Base-by-base conservation (phyloP, 805 yeast species). In the Vanderwaltozyma yarrowii region DNA sequence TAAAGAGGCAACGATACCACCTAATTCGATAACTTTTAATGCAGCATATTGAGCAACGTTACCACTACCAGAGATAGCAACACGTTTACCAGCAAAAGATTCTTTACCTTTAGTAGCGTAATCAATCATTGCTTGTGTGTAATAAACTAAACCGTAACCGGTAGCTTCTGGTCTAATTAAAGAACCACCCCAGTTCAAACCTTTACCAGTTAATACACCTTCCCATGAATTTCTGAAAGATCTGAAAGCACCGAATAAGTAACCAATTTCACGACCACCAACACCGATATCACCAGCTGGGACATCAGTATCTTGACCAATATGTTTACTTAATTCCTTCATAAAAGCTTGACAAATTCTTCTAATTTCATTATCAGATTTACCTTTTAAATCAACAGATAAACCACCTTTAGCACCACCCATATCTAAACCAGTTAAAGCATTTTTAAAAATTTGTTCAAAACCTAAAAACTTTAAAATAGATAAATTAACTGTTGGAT, bases 381-480 rank as follows among this genome's bases (percentile, higher is more conserved):
- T 82, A 61, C 89, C 95, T 77, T 89, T 89, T 58, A 96, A 95
- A 71, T 88, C 87, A 69, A 89, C 92, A 70, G 89, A 96, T 44
- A 95, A 74, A 66, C 98, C 98, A 76, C 98, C 98, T 67, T 89
- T 89, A 70, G 95, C 98, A 73, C 98, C 98, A 65, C 98, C 98
- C 82, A 89, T 88, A 76, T 80, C 76, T 56, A 88, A 76, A 58
- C 97, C 97, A 55, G 98, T 89, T 59, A 89, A 74, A 37, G 98
- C 97, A 62, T 89, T 89, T 77, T 89, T 89, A 78, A 89, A 92
- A 66, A 87, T 87, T 71, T 89, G 98, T 73, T 89, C 98, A 66
- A 85, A 89, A 58, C 97, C 98, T 60, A 89, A 74, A 70, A 89
- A 89, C 73, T 89, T 89, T 63, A 89, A 76, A 65, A 89, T 85